Evolutionary conservation across 208 protist species (phyloP).

Genomic region (Endotrypanum monterogeii): DNA sequence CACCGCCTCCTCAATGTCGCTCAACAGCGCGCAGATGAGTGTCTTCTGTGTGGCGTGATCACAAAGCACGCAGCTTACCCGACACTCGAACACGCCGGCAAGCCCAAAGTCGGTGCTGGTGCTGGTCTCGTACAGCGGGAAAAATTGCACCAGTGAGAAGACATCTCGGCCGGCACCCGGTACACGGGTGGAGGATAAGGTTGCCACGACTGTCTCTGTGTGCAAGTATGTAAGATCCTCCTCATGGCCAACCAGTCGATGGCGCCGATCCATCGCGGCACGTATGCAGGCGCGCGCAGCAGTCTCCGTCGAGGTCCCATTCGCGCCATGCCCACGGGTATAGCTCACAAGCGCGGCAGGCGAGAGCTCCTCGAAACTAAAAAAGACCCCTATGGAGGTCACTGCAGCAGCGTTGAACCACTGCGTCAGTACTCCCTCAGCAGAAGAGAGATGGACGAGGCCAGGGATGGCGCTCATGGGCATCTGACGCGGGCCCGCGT

Average conservation of each 20-base stretch:
- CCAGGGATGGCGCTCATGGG: slow-evolving; percentile 26
- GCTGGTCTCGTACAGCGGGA: slow-evolving; percentile 42
- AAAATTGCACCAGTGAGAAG: slow-evolving; percentile 71
- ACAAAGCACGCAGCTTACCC: slow-evolving; percentile 70
- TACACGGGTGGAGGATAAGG: background rate
- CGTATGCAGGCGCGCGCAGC: slow-evolving; percentile 38
- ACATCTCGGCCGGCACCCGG: background rate
- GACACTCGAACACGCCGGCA: slow-evolving; percentile 71
- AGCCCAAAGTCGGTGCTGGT: slow-evolving; percentile 30
- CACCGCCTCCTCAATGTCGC: slow-evolving; percentile 26
- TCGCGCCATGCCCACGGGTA: slow-evolving; percentile 14
- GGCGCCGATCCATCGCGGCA: slow-evolving; percentile 39
- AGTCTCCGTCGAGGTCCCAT: slow-evolving; percentile 29
- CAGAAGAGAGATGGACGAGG: slow-evolving; percentile 43
- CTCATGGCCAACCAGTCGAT: slow-evolving; percentile 42
- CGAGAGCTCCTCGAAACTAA: slow-evolving; percentile 39
- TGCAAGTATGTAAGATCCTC: slow-evolving; percentile 55
- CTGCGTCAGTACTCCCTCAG: slow-evolving; percentile 48
- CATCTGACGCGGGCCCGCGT: slow-evolving; percentile 11
- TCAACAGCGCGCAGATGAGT: slow-evolving; percentile 23
- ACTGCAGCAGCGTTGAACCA: slow-evolving; percentile 68
- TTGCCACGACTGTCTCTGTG: slow-evolving; percentile 2
- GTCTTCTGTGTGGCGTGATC: slow-evolving; percentile 25
- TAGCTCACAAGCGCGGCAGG: slow-evolving; percentile 14
- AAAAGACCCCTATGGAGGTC: slow-evolving; percentile 63